Percentiles rank a stretch among this genome's conserved stretches.
These are phyloP conservation scores for Zopfochytrium polystomum DNA, from an alignment of 371 early-diverging fungal species.

Conservation along the genomic window DNA sequence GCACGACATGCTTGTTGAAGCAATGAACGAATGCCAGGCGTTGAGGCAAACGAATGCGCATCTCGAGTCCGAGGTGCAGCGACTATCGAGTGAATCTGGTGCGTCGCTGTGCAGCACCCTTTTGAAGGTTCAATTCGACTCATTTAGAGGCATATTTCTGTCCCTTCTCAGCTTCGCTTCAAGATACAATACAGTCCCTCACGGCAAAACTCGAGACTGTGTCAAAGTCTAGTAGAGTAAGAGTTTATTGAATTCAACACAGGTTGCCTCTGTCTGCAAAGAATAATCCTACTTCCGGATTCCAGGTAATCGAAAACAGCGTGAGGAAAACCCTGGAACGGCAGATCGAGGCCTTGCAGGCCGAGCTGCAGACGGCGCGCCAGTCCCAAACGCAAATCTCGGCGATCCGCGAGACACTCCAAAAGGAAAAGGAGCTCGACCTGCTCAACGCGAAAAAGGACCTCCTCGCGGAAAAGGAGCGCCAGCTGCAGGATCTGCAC, in stretches of 20 bases:
- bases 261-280: background rate
- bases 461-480: slow-evolving; percentile 39
- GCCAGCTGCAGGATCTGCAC: slow-evolving; percentile 35
- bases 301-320: background rate
- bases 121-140: no score
- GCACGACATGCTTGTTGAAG: slow-evolving; percentile 27
- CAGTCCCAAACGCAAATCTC: slow-evolving; percentile 26
- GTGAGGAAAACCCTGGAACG: background rate
- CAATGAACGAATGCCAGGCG: slow-evolving; percentile 27
- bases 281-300: background rate
- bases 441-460: slow-evolving; percentile 37
- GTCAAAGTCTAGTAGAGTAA: background rate
- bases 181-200: background rate
- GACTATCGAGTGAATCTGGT: slow-evolving; percentile 8
- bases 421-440: slow-evolving; percentile 46
- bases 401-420: slow-evolving; percentile 32
- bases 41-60: slow-evolving; percentile 17
- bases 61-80: slow-evolving; percentile 5
- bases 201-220: background rate
- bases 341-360: slow-evolving; percentile 9
- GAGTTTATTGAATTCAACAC: background rate
- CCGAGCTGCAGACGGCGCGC: slow-evolving; percentile 17
- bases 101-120: background rate
- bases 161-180: background rate
- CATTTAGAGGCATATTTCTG: background rate